Evolutionary conservation across 2,329 filamentous ascomycete species (phyloP), one percentile per base, ranked within the genome.

Genomic region (Pseudogymnoascus sp.): DNA sequence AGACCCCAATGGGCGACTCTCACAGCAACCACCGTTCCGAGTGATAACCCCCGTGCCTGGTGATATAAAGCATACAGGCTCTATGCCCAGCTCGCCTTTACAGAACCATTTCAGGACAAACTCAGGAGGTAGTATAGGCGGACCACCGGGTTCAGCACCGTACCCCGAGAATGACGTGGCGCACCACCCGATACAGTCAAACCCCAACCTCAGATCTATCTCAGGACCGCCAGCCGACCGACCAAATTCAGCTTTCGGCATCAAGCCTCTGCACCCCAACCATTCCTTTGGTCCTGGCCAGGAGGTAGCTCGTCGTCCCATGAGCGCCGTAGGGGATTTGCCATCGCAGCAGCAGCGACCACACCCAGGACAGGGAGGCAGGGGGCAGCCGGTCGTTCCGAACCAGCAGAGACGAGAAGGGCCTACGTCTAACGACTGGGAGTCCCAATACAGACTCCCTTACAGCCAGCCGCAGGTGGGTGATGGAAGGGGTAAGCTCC

Each of bases 111-210:
- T 14, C 19, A 19, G 37, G 31, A 8, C 26, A 35, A 4, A 11
- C 37, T 61, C 60, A 4, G 60, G 56, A 24, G 35, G 29, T 7
- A 59, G 13, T 11, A n/a, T 60, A 5, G n/a, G 19, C 19, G 24
- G 26, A n/a, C 7, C 7, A 16, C 29, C 24, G 3, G n/a, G n/a
- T n/a, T 79, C 82, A 21, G 85, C 86, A 1, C 89, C 89, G 1
- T 92, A 92, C 69, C 89, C 89, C 0, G 81, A 86, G 60, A 78
- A 59, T 7, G 56, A 59, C 16, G 35, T 59, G n/a, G 79, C 62
- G 82, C 85, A 19, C 78, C 81, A 33, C 31, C 31, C 56, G 80
- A 78, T n/a, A 72, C 80, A 50, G 77, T 73, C 80, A 78, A n/a
- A 72, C 80, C 73, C 80, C 2, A 78, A 80, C 40, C 72, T 82